Conservation (phyloP, 169 alveolate species). For the Perkinsus olseni region DNA sequence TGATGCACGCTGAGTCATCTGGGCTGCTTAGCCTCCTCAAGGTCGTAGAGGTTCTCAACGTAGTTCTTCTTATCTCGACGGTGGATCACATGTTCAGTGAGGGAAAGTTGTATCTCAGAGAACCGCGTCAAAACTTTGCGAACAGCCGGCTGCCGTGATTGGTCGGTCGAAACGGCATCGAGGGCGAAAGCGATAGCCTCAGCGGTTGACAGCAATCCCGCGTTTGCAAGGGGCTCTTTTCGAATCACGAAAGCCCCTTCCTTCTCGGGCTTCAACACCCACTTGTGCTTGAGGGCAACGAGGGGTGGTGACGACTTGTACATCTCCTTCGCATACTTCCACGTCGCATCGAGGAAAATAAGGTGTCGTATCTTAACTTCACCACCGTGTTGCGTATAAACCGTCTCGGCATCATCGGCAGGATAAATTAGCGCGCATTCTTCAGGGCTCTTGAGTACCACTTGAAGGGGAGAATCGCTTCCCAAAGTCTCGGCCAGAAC, state of each 20-base stretch:
- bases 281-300: not conserved
- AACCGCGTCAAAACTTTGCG: not conserved
- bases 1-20: too few relatives aligned
- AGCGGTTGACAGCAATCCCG: not conserved
- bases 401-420: not conserved
- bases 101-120: not conserved
- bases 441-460: not conserved
- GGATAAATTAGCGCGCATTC: not conserved
- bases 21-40: not conserved
- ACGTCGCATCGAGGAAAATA: not conserved
- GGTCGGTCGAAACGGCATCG: not conserved
- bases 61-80: not conserved
- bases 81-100: not conserved
- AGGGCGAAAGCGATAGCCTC: conserved; percentile 1
- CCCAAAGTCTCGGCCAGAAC: not conserved
- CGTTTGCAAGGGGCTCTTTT: not conserved
- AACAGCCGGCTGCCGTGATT: not conserved
- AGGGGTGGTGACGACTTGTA: not conserved
- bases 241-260: not conserved
- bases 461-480: not conserved
- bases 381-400: not conserved
- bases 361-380: not conserved
- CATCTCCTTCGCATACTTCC: not conserved
- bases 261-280: not conserved
- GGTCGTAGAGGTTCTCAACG: not conserved